Evolutionary conservation across 495 filamentous ascomycete species (phyloP), one percentile per base, ranked within the genome.

Genomic region (Daldinia childiae): DNA sequence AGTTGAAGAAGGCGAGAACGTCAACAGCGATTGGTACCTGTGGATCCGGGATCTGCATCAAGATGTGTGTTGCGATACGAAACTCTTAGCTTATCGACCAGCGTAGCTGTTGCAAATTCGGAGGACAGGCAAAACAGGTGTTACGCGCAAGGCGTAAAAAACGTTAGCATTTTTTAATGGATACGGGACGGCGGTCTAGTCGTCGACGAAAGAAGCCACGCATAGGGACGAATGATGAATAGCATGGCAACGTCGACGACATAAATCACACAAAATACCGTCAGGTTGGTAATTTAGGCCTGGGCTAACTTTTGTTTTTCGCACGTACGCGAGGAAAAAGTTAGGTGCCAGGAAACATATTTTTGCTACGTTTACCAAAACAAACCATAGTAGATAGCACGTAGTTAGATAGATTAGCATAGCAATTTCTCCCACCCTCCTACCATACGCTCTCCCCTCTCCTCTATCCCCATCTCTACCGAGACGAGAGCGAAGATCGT

Each of bases 301-400:
- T 15, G 55, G 48, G 45, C 21, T n/a, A 5, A 2, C 19, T 27
- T 27, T 24, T 60, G 17, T 15, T 43, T 38, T 30, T 30, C 57
- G 19, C 38, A 12, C 55, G 15, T 58, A 34, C 0, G 21, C 29
- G 11, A 21, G 11, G 11, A 7, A 17, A 30, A 57, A 30, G 15
- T 24, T 12, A 34, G 17, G 29, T 24, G 15, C 19, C 57, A 17
- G 36, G 57, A 21, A 19, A 43, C 34, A 41, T 38, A 34, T n/a
- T 54, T 69, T 73, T 54, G 56, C 71, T 73, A 73, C 71, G 71
- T 62, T 73, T 48, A 48, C 43, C 43, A 55, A 59, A 58, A 17
- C 54, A 39, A 58, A 58, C 51, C 62, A 59, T 39, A 69, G 65
- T 73, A 73, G 71, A 73, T 73, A 73, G 71, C 51, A 62, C 71